Conservation (phyloP, 1,284 basidiomycete species). For the Tilletia horrida region DNA sequence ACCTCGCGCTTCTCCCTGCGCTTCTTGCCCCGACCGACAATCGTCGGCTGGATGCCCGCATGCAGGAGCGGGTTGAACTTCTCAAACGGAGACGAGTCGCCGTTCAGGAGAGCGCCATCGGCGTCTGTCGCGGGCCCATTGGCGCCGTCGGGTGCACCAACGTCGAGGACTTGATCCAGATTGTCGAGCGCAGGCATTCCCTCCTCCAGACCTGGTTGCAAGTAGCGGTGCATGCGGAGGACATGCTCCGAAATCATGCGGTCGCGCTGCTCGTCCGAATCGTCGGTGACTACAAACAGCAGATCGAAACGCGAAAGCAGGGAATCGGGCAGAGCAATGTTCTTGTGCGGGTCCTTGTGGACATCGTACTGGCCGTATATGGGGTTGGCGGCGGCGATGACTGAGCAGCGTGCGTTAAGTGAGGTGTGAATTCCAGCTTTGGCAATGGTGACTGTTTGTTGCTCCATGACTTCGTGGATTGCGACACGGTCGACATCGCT, state of each 20-base stretch:
- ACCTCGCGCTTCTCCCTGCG: slow-evolving; percentile 71
- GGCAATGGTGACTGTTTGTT: slow-evolving; percentile 93
- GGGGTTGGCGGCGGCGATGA: slow-evolving; percentile 96
- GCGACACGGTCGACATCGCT: slow-evolving; percentile 97
- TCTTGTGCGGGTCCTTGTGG: slow-evolving; percentile 98
- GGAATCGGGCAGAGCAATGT: slow-evolving; percentile 97
- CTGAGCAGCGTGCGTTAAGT: slow-evolving; percentile 94
- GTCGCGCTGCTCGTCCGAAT: slow-evolving; percentile 91
- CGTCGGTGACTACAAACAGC: slow-evolving; percentile 95
- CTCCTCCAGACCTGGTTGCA: slow-evolving; percentile 93
- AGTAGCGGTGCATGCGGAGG: slow-evolving; percentile 91
- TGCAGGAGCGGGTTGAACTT: slow-evolving; percentile 96
- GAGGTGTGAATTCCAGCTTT: slow-evolving; percentile 99
- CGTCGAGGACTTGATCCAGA: slow-evolving; percentile 61
- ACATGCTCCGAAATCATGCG: slow-evolving; percentile 96
- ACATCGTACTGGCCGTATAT: slow-evolving; percentile 99
- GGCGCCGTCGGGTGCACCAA: slow-evolving; percentile 37
- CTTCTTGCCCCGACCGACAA: slow-evolving; percentile 53
- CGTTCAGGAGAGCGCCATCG: slow-evolving; percentile 34
- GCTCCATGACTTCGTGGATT: slow-evolving; percentile 99
- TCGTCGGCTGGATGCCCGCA: slow-evolving; percentile 67
- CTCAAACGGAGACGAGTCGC: slow-evolving; percentile 62
- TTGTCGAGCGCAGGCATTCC: slow-evolving; percentile 76
- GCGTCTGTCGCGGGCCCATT: slow-evolving; percentile 30
- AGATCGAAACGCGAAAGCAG: slow-evolving; percentile 98